A percentile compares a stretch with the other conserved stretches of the same genome.
These are phyloP conservation scores for Starmerella floris DNA, from an alignment of 805 yeast species.

Conservation along the genomic window DNA sequence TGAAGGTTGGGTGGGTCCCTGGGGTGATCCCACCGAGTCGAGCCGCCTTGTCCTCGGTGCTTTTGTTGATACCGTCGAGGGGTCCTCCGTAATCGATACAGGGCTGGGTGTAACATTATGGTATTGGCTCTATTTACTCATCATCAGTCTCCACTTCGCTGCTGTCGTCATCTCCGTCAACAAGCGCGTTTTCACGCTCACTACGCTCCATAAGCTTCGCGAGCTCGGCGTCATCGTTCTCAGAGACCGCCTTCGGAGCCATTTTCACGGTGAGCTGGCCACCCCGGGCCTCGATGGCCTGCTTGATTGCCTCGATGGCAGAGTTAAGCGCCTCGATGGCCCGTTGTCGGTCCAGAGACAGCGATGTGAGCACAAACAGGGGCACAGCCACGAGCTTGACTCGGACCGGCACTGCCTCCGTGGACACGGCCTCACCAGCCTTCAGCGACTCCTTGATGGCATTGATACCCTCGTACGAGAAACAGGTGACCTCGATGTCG, in stretches of 20 bases:
- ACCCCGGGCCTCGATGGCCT: conserved; percentile 55
- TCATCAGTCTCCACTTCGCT: conserved; percentile 30
- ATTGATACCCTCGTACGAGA: conserved; percentile 93
- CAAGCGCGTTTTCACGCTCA: conserved; percentile 76
- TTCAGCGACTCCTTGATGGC: conserved; percentile 83
- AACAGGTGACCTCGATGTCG: conserved; percentile 96
- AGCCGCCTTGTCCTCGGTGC: no score
- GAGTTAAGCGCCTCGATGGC: conserved; percentile 68
- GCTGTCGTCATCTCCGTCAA: conserved; percentile 61
- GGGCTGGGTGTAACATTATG: no score
- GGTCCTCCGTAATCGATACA: no score
- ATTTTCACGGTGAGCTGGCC: conserved; percentile 86
- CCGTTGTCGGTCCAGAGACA: conserved; percentile 78
- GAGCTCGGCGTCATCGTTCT: conserved; percentile 94
- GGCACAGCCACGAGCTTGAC: conserved; percentile 97
- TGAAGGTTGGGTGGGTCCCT: no score
- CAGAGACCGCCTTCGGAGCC: conserved; percentile 99
- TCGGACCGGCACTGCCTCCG: conserved; percentile 77
- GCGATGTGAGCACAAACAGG: conserved; percentile 81
- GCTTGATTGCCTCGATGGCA: conserved; percentile 66
- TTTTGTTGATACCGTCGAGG: no score
- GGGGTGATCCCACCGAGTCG: no score
- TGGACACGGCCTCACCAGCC: conserved; percentile 73
- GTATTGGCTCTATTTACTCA: conserved; percentile 4
- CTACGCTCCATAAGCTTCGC: conserved; percentile 89